Evolutionary conservation across 2,329 filamentous ascomycete species (phyloP), one percentile per base, ranked within the genome.

Genomic region (Hymenoscyphus repandus): DNA sequence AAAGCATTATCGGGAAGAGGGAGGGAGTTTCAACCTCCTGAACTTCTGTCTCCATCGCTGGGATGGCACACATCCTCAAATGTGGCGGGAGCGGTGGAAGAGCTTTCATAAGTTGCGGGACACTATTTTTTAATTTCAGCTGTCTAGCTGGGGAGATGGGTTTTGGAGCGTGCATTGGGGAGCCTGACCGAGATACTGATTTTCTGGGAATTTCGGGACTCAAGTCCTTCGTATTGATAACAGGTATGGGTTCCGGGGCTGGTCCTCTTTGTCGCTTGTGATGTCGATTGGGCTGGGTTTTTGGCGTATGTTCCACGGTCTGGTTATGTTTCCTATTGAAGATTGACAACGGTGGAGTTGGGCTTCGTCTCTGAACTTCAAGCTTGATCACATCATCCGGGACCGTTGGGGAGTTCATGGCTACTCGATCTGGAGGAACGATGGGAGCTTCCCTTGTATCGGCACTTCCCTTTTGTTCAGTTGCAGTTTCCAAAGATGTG

Each of bases 31-130:
- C 52, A 10, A 41, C 36, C 20, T 53, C 48, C 18, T 18, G 33
- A 2, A 20, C 13, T 20, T 15, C n/a, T 15, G 22, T 34, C 18
- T 45, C 40, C 13, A 27, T 2, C 15, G 27, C 22, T 5, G 30
- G 42, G 17, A 45, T 36, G n/a, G 27, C 48, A 31, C 22, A 43
- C 34, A 20, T 50, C 20, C n/a, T 32, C 20, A 51, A 49, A 33
- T 64, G 55, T 10, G 57, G 56, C 22, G 65, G 63, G 17, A 65
- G 32, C 7, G 61, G 50, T 20, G 64, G 65, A 18, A 67, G 58
- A 27, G 64, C 60, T 49, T 68, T 67, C 63, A 67, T 68, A 9
- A 66, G 53, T 31, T 64, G 62, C 20, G 63, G 62, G 17, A 67
- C 55, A 47, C 64, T 68, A 31, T 67, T 66, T 43, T 66, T 65